A percentile compares a stretch with the other conserved stretches of the same genome.
These are phyloP conservation scores for Saitozyma sp. DNA, from an alignment of 768 basidiomycete genomes.

Conservation along the genomic window DNA sequence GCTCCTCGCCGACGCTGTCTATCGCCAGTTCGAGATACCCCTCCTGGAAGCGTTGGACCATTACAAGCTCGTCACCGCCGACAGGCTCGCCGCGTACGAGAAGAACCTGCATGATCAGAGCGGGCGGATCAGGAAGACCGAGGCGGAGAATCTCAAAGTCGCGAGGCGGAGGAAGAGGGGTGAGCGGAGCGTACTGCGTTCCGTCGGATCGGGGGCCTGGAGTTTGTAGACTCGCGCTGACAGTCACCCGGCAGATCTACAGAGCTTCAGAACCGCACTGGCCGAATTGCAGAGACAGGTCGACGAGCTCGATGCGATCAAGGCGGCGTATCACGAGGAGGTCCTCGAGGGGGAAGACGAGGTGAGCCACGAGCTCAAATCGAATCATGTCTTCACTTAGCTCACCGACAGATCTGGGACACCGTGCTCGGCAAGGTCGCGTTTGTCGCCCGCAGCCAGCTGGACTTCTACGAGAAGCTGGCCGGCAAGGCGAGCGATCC, in stretches of 20 bases:
- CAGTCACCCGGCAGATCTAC: slow-evolving; percentile 65
- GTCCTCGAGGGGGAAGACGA: slow-evolving; percentile 91
- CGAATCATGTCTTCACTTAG: neutral
- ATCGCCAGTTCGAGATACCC: slow-evolving; percentile 85
- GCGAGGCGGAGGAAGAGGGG: slow-evolving; percentile 72
- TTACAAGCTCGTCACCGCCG: slow-evolving; percentile 60
- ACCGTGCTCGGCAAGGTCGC: slow-evolving; percentile 83
- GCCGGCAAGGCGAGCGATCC: slow-evolving; percentile 64
- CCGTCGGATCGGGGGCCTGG: too few relatives aligned
- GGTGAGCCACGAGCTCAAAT: slow-evolving; percentile 43
- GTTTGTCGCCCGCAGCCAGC: slow-evolving; percentile 79
- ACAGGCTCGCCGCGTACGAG: slow-evolving; percentile 82
- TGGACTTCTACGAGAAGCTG: slow-evolving; percentile 79
- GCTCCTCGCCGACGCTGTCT: slow-evolving; percentile 79
- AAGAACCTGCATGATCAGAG: slow-evolving; percentile 78
- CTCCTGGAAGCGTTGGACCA: slow-evolving; percentile 78
- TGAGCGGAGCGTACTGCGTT: slow-evolving; percentile 52
- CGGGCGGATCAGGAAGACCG: slow-evolving; percentile 77
- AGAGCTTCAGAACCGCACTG: slow-evolving; percentile 81
- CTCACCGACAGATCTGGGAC: slow-evolving; percentile 66
- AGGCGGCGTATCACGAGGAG: slow-evolving; percentile 77
- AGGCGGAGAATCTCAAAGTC: slow-evolving; percentile 74
- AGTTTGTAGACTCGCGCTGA: neutral
- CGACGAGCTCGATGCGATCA: slow-evolving; percentile 84
- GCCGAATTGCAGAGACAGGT: slow-evolving; percentile 80